phyloP scores from a whole-genome alignment of 169 alveolate species.

The Sarcocystis neurona region DNA sequence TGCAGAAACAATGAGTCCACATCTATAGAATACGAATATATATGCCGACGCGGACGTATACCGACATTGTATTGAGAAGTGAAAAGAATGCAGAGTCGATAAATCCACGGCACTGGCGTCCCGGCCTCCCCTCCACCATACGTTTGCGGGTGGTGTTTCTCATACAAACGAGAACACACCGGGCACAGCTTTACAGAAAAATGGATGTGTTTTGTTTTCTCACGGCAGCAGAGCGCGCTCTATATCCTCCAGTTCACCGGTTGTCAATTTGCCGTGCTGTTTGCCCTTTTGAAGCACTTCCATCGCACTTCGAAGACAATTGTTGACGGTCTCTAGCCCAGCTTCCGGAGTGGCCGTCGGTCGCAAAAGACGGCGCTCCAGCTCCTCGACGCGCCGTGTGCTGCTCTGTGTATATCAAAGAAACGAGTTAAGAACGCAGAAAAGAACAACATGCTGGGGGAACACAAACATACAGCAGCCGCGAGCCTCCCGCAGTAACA shows the following conservation, averaged over 20 bases:
- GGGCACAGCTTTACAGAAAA: too few species aligned
- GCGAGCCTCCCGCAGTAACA: neutral
- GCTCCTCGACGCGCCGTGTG: neutral
- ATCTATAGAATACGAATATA: neutral
- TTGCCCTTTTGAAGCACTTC: neutral
- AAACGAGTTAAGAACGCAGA: neutral
- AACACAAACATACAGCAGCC: neutral
- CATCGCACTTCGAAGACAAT: neutral
- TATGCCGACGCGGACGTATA: too few species aligned
- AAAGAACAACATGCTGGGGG: neutral
- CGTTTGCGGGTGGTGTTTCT: too few species aligned
- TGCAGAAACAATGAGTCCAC: neutral
- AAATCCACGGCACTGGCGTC: too few species aligned
- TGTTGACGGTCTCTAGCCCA: neutral
- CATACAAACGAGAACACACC: too few species aligned
- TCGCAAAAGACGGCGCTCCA: neutral
- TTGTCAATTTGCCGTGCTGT: neutral
- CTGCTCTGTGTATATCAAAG: neutral
- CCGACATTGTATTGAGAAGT: too few species aligned
- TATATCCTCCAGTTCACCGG: neutral
- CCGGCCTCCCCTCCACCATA: too few species aligned
- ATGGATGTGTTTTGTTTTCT: too few species aligned
- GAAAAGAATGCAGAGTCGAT: too few species aligned
- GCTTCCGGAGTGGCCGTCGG: neutral
- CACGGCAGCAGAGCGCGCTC: neutral